Base-by-base conservation (phyloP, 2,329 filamentous ascomycete genomes). In the Ceratocystis colombiana region DNA sequence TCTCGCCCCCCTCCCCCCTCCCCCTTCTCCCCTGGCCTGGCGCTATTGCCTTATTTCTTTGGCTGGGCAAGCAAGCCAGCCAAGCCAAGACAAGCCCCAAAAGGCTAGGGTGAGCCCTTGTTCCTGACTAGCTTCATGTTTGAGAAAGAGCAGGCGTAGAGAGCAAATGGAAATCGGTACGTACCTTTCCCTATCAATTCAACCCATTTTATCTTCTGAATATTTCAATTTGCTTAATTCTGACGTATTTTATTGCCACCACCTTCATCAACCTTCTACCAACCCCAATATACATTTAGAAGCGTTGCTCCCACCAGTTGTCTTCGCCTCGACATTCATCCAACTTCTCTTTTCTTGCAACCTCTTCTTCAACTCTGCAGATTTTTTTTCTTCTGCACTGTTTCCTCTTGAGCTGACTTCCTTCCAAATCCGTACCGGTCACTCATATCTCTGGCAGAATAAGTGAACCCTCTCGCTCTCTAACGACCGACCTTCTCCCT, bases 361-460 rank as follows among this genome's bases (percentile, higher is more conserved):
- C 45, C 45, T n/a, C n/a, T 28, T 55, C 22, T 25, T 25, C 20
- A 55, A 28, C 17, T 25, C 20, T 55, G 50, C 50, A 55, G 20
- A n/a, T 41, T 63, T 25, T 44, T 45, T 41, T 25, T 15, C 17
- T 25, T 17, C 28, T 50, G 30, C 28, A 33, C 25, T 33, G 5
- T 7, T 8, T 30, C 25, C 33, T 64, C 30, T 30, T 44, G 45
- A 22, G n/a, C 59, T 62, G 55, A 62, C 64, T 66, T 45, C 33
- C 17, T 62, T 7, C n/a, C 3, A 37, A 8, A 25, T 53, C 22
- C 61, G 3, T 25, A 66, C 59, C 64, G 64, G 41, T 66, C 55
- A 66, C 64, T 66, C 46, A 41, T 37, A 45, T 65, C 64, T 62
- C 64, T 66, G 64, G 64, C 61, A 66, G 57, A 66, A 62, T 28